phyloP scores from a whole-genome alignment of 441 rosid genomes.

The Populus hybrid region DNA sequence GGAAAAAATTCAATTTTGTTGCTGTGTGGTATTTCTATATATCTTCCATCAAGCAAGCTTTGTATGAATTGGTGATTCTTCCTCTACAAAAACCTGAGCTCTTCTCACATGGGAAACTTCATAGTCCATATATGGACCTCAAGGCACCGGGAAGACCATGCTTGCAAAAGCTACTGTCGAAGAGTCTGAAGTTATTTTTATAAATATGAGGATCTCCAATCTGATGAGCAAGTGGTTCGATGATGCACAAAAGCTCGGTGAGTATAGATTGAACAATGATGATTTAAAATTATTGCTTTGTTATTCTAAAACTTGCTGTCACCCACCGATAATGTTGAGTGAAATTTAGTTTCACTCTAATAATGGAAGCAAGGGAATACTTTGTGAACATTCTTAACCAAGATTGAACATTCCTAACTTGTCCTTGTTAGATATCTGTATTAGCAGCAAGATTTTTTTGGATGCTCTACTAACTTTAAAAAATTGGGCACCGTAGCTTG shows the following conservation, averaged over 20 bases:
- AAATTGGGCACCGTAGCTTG: too few relatives aligned
- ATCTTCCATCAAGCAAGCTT: slow-evolving; percentile 26
- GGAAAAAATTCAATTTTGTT: too few relatives aligned
- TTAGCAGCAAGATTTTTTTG: too few relatives aligned
- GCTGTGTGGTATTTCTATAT: too few relatives aligned
- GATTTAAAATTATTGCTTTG: slow-evolving; percentile 19
- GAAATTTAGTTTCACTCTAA: background rate
- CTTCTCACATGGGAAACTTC: slow-evolving; percentile 54
- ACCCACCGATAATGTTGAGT: background rate
- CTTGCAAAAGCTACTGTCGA: slow-evolving; percentile 95
- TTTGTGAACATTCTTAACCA: too few relatives aligned
- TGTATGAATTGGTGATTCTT: slow-evolving; percentile 84
- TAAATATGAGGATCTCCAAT: slow-evolving; percentile 66
- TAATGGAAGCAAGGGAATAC: too few relatives aligned
- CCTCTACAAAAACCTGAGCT: slow-evolving; percentile 72
- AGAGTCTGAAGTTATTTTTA: slow-evolving; percentile 93
- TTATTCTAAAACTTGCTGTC: slow-evolving; percentile 22
- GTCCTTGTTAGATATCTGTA: too few relatives aligned
- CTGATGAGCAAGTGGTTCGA: slow-evolving; percentile 99
- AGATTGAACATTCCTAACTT: too few relatives aligned
- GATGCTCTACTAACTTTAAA: too few relatives aligned
- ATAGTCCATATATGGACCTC: slow-evolving; percentile 92
- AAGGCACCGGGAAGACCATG: slow-evolving; percentile 99
- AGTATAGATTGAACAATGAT: slow-evolving; percentile 20
- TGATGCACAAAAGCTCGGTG: slow-evolving; percentile 97